Evolutionary conservation across 2,329 filamentous ascomycete species (phyloP).

Genomic region (Xylaria sp.): DNA sequence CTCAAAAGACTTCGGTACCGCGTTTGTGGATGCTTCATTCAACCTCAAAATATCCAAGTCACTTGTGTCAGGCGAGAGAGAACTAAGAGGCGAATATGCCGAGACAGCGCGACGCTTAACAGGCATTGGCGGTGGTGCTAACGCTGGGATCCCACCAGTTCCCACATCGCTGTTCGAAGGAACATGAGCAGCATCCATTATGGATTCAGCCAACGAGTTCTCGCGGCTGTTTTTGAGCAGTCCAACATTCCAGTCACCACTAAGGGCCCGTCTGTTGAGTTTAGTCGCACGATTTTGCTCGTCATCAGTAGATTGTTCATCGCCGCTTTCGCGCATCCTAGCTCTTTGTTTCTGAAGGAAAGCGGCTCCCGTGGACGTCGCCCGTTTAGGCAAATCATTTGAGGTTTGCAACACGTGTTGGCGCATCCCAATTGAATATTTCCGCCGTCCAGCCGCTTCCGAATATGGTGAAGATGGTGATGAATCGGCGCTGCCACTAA

Average conservation of each 20-base stretch:
- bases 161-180: conserved; percentile 19
- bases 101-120: conserved; percentile 39
- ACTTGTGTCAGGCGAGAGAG: conserved; percentile 26
- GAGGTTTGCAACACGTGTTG: conserved; percentile 35
- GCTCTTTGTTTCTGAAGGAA: conserved; percentile 56
- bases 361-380: conserved; percentile 59
- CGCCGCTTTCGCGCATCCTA: conserved; percentile 30
- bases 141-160: conserved; percentile 23
- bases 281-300: conserved; percentile 29
- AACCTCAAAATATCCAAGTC: neutral
- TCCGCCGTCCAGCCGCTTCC: conserved; percentile 33
- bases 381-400: conserved; percentile 50
- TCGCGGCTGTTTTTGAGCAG: conserved; percentile 36
- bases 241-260: conserved; percentile 46
- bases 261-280: conserved; percentile 43
- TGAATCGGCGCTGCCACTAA: conserved; percentile 37
- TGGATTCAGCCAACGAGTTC: conserved; percentile 37
- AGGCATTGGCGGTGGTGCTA: conserved; percentile 38
- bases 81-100: conserved; percentile 37
- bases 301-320: conserved; percentile 26
- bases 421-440: conserved; percentile 30
- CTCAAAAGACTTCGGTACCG: conserved; percentile 3
- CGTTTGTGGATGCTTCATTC: neutral
- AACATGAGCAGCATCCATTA: conserved; percentile 25
- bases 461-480: conserved; percentile 24